These are phyloP conservation scores for Epichloe brachyelytri DNA, from an alignment of 2,329 filamentous ascomycete genomes.

Conservation along the genomic window DNA sequence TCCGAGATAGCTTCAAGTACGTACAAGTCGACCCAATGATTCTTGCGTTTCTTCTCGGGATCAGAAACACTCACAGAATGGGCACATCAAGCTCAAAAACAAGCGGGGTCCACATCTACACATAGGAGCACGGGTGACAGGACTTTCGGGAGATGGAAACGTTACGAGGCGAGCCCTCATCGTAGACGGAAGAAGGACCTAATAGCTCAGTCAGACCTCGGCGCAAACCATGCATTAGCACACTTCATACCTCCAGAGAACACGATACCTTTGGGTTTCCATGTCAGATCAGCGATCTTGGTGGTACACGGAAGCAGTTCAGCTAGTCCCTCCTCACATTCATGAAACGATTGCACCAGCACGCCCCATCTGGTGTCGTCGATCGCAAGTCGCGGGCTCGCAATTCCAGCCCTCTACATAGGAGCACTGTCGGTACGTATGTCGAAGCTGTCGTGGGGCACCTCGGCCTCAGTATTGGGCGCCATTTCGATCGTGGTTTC, in stretches of 20 bases:
- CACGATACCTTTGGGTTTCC: constrained; percentile 74
- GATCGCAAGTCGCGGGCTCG: no score
- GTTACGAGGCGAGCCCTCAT: constrained; percentile 43
- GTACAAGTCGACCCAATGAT: constrained; percentile 48
- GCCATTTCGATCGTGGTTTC: no score
- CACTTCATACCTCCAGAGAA: constrained; percentile 24
- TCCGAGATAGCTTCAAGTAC: background rate
- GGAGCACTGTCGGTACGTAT: background rate
- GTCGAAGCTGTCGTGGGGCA: constrained; percentile 9
- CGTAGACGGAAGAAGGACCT: constrained; percentile 63
- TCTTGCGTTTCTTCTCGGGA: constrained; percentile 78
- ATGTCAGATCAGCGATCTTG: constrained; percentile 62
- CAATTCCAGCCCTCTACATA: no score
- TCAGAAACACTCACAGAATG: constrained; percentile 27
- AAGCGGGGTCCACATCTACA: constrained; percentile 56
- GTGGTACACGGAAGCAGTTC: constrained; percentile 83
- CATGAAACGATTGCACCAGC: no score
- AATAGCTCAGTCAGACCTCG: background rate
- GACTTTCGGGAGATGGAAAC: constrained; percentile 16
- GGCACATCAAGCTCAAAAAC: constrained; percentile 17
- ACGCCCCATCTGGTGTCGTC: no score
- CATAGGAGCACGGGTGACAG: background rate
- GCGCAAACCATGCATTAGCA: background rate
- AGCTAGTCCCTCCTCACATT: constrained; percentile 19
- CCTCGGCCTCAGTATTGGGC: constrained; percentile 2